These are phyloP conservation scores for Beauveria sp. DNA, from an alignment of 2,329 filamentous ascomycete genomes.

Conservation along the genomic window DNA sequence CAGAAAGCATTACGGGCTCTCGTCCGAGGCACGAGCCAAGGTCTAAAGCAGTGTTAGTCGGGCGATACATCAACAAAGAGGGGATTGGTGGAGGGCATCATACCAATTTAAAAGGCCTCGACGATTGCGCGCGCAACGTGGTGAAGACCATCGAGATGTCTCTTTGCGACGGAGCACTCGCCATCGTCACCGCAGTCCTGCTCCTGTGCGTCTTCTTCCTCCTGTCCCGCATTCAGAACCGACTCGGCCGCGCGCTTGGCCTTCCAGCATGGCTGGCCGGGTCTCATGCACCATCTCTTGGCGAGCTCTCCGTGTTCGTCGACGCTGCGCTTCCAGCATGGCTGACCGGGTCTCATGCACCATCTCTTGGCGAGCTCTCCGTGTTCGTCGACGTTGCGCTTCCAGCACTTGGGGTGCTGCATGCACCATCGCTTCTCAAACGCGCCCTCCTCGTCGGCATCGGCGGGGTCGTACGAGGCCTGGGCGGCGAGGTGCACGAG, in stretches of 20 bases:
- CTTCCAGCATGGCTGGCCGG: not conserved
- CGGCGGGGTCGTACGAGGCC: constrained; percentile 23
- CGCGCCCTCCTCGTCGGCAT: not conserved
- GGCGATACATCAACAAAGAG: not conserved
- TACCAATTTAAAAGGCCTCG: constrained; percentile 18
- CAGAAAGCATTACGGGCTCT: not conserved
- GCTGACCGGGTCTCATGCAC: constrained; percentile 31
- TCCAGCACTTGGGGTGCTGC: constrained; percentile 24
- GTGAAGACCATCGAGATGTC: constrained; percentile 23
- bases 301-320: not conserved
- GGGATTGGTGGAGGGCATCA: too few relatives aligned
- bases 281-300: not conserved
- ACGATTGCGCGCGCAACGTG: constrained; percentile 22
- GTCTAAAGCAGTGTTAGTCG: not conserved
- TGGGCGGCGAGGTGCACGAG: constrained; percentile 30
- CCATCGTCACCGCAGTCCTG: constrained; percentile 24
- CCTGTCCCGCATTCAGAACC: constrained; percentile 24
- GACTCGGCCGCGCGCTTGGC: constrained; percentile 31
- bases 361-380: constrained; percentile 21
- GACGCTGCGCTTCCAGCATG: constrained; percentile 29
- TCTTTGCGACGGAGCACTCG: constrained; percentile 32
- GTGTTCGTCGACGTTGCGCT: constrained; percentile 25
- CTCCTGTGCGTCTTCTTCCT: constrained; percentile 20
- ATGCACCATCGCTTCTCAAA: too few relatives aligned
- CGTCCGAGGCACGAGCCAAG: not conserved